Evolutionary conservation across 139 green algal species (phyloP).

Genomic region (Chlorokybus atmophyticus): DNA sequence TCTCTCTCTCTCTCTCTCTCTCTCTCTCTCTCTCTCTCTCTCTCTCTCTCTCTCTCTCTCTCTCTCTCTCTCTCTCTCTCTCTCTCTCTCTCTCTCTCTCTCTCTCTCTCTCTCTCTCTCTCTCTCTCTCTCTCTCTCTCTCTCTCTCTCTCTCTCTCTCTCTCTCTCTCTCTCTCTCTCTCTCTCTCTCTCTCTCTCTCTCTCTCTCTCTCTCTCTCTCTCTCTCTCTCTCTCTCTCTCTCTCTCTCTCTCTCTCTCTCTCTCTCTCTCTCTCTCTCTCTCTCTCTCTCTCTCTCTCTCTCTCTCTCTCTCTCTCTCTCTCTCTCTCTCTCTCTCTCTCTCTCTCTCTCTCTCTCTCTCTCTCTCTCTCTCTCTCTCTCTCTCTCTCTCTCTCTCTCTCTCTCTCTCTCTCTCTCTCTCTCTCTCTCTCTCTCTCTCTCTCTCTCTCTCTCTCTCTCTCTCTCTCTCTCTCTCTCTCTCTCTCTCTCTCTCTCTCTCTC

Average conservation of each 20-base stretch:
- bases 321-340: not conserved
- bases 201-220: slow-evolving; percentile 3
- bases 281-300: not conserved
- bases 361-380: not conserved
- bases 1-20: not conserved
- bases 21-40: not conserved
- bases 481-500: slow-evolving; percentile 3
- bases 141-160: slow-evolving; percentile 3
- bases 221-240: slow-evolving; percentile 3
- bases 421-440: slow-evolving; percentile 3
- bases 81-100: not conserved
- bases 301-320: not conserved
- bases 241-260: slow-evolving; percentile 1
- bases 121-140: not conserved
- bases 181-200: not conserved
- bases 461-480: slow-evolving; percentile 3
- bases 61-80: not conserved
- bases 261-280: not conserved
- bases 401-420: slow-evolving; percentile 3
- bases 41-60: not conserved
- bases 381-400: not conserved
- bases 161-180: slow-evolving; percentile 3
- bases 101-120: not conserved
- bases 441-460: not conserved
- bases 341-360: not conserved